Conservation (phyloP, 805 yeast species). For the Sporopachydermia quercuum region DNA sequence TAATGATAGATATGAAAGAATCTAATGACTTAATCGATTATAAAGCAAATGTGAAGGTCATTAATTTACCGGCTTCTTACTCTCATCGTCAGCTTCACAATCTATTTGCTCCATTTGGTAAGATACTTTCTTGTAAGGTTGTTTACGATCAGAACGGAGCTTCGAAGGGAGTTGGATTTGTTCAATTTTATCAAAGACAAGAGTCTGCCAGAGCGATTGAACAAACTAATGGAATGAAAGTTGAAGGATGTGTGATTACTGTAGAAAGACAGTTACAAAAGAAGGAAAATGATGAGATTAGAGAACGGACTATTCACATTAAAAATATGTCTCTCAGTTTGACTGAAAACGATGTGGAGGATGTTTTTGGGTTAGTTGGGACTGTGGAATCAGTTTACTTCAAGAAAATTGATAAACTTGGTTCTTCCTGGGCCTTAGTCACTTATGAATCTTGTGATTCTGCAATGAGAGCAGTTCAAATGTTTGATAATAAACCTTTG, state of each 20-base stretch:
- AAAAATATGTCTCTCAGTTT: neutral
- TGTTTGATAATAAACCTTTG: neutral
- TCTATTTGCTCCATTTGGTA: conserved; percentile 4
- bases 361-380: neutral
- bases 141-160: conserved; percentile 2
- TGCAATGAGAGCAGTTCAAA: neutral
- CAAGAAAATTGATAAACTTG: neutral
- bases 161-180: conserved; percentile 5
- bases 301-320: neutral
- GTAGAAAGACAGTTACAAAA: neutral
- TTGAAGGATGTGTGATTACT: neutral
- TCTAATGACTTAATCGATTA: neutral
- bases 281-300: neutral
- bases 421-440: conserved; percentile 2
- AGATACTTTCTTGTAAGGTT: conserved; percentile 5
- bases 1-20: conserved; percentile 4
- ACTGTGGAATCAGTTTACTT: neutral
- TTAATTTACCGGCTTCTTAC: conserved; percentile 3
- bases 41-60: conserved; percentile 3
- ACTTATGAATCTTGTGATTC: neutral
- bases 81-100: conserved; percentile 3
- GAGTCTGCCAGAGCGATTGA: conserved; percentile 4
- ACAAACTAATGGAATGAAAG: conserved; percentile 4
- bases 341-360: neutral
- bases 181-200: conserved; percentile 3